phyloP scores from a whole-genome alignment of 768 basidiomycete genomes.

The Rhodotorula babjevae region DNA sequence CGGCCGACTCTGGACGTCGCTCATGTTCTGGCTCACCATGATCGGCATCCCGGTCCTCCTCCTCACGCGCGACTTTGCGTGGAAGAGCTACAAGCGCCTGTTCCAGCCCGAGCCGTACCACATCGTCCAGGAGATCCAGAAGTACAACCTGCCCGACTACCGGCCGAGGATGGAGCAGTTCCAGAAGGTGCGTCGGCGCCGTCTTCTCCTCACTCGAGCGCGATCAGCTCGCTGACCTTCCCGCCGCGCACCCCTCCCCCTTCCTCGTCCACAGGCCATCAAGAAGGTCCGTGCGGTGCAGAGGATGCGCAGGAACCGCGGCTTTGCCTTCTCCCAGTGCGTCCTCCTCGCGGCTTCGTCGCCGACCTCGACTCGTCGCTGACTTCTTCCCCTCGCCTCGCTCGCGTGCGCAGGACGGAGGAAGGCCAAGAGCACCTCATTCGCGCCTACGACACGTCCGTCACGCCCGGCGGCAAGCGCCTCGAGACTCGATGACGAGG shows the following conservation, averaged over 20 bases:
- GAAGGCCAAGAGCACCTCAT: conserved; percentile 47
- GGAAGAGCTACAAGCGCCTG: conserved; percentile 95
- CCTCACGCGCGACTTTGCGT: conserved; percentile 79
- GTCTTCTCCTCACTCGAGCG: background rate
- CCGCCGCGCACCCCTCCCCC: too few relatives aligned
- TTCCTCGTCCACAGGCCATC: conserved; percentile 62
- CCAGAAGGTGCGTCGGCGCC: conserved; percentile 28
- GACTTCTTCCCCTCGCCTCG: background rate
- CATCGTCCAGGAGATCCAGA: conserved; percentile 97
- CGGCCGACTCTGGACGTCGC: conserved; percentile 78
- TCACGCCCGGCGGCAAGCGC: background rate
- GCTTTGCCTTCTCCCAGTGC: conserved; percentile 72
- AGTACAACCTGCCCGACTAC: conserved; percentile 88
- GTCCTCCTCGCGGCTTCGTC: background rate
- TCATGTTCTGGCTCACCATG: conserved; percentile 83
- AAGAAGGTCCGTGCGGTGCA: conserved; percentile 99
- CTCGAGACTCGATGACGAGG: background rate
- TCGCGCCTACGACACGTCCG: conserved; percentile 49
- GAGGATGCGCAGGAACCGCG: conserved; percentile 89
- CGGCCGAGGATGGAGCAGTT: conserved; percentile 95
- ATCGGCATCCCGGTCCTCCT: conserved; percentile 78
- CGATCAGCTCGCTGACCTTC: background rate
- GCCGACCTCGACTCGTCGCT: too few relatives aligned
- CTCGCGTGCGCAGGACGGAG: conserved; percentile 35
- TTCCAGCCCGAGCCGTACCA: conserved; percentile 91